phyloP scores from a whole-genome alignment of 768 basidiomycete species.

The Russula sp. region DNA sequence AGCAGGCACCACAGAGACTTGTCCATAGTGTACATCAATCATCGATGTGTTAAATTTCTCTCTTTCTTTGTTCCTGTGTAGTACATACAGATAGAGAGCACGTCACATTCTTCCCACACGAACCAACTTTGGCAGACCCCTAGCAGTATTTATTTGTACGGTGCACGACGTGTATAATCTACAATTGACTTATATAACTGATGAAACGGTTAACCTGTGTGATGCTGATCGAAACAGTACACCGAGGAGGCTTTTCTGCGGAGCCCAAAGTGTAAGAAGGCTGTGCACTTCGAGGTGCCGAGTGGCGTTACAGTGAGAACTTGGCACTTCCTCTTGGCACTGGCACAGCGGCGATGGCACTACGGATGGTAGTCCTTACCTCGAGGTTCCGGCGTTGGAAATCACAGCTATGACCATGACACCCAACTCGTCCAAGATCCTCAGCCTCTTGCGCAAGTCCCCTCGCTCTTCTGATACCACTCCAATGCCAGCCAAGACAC shows the following conservation, averaged over 20 bases:
- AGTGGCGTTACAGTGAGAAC: neutral
- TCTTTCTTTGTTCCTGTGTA: slow-evolving; percentile 15
- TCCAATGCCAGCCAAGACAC: neutral
- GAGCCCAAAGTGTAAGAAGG: too few relatives aligned
- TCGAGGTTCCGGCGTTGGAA: neutral
- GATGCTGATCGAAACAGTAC: too few relatives aligned
- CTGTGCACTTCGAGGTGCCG: neutral
- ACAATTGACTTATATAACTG: slow-evolving; percentile 27
- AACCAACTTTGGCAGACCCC: slow-evolving; percentile 17
- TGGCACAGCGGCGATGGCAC: too few relatives aligned
- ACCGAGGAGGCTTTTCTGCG: too few relatives aligned
- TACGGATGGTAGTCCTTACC: too few relatives aligned
- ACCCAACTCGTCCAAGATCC: slow-evolving; percentile 8
- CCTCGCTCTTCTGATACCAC: neutral
- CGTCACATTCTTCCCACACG: slow-evolving; percentile 12
- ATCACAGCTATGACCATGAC: neutral
- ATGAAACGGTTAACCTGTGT: neutral
- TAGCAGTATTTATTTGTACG: slow-evolving; percentile 29
- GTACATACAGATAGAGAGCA: slow-evolving; percentile 26
- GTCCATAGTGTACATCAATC: slow-evolving; percentile 22
- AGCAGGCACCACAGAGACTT: slow-evolving; percentile 21
- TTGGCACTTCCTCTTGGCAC: neutral
- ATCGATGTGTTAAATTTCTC: slow-evolving; percentile 11
- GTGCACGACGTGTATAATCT: slow-evolving; percentile 28
- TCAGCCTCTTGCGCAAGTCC: slow-evolving; percentile 9